Base-by-base conservation (phyloP, 1,139 yeast species). In the Protomyces macrosporus region DNA sequence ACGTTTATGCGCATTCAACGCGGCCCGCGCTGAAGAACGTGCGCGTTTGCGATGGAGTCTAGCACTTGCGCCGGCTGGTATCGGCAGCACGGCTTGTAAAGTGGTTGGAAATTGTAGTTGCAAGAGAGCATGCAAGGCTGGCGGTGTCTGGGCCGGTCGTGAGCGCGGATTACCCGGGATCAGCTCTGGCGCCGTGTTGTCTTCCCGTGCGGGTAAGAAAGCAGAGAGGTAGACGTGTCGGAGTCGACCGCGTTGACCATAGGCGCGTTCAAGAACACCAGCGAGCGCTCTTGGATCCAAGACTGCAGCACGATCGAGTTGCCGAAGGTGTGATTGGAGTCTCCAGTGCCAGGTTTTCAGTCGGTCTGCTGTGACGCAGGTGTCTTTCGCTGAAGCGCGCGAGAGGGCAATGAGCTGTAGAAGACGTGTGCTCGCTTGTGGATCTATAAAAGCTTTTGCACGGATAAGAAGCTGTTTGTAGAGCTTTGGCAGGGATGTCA, bases 181-280 rank as follows among this genome's bases (percentile, higher is more conserved):
- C 45, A 52, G 35, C 45, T 58, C 62, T 9, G 52, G 39, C 16
- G 50, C 33, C 6, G 42, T 32, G 37, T 42, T 58, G 9, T 23
- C 35, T 3, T 6, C 52, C n/a, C 48, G 16, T 42, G 48, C 23
- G 5, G n/a, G 30, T 42, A 30, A 14, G 12, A 42, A 16, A 16
- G 16, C 48, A 4, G 48, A 42, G 14, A 58, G 55, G 32, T 58
- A 58, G 4, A 37, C 45, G 12, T 42, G 56, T 9, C 62, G 51
- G 37, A 58, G 36, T 12, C 45, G 33, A 9, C 62, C 62, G 7
- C 62, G 55, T 23, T 58, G 62, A 10, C 62, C 62, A 52, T 58
- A 58, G 14, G 56, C 56, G 1, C 42, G 42, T n/a, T 51, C 52
- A 14, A 52, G 35, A 1, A 58, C 45, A 14, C 42, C 52, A 3